Evolutionary conservation across 2,329 filamentous ascomycete species (phyloP), one percentile per base, ranked within the genome.

Genomic region (Trichothecium sympodiale): DNA sequence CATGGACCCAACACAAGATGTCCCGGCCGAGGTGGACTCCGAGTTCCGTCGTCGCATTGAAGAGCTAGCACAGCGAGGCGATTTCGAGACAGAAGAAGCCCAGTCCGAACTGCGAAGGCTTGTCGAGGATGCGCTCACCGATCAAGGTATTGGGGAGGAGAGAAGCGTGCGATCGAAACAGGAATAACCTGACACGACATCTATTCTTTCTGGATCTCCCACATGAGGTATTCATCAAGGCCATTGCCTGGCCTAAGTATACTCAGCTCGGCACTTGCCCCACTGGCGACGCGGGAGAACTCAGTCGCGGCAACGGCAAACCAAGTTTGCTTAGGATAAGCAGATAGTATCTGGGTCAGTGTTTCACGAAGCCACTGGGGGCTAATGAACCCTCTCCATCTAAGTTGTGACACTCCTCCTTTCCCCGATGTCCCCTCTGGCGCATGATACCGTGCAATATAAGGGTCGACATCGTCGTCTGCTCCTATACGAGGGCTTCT

Each of bases 11-110:
- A 65, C 56, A 1, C 65, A 74, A 31, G 76, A 74, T 10, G 72
- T 74, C 6, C 68, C 65, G 2, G 68, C 67, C 28, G 76, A 79
- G 39, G 74, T 80, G 8, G 87, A 96, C 52, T 77, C 84, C 2
- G 87, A 88, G 46, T 85, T 98, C 46, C 77, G 81, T 51, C 69
- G 81, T 45, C 72, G 84, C 36, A 96, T 98, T 51, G 87, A 96
- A 50, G 83, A 94, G 57, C 62, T 98, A 40, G 88, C 91, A 3
- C 71, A 80, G 26, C 71, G 86, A 29, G 78, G 82, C 17, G 87
- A 96, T 51, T 94, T 95, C 49, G 69, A 89, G 47, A 81, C 77
- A 5, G 78, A 84, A 36, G 76, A 81, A 40, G 84, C 83, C 4
- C 91, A 98, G 59, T 72, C 71, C 16, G 77, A 88, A 52, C 60